These are phyloP conservation scores for Talaromyces sp. DNA, from an alignment of 2,329 filamentous ascomycete genomes.

Conservation along the genomic window DNA sequence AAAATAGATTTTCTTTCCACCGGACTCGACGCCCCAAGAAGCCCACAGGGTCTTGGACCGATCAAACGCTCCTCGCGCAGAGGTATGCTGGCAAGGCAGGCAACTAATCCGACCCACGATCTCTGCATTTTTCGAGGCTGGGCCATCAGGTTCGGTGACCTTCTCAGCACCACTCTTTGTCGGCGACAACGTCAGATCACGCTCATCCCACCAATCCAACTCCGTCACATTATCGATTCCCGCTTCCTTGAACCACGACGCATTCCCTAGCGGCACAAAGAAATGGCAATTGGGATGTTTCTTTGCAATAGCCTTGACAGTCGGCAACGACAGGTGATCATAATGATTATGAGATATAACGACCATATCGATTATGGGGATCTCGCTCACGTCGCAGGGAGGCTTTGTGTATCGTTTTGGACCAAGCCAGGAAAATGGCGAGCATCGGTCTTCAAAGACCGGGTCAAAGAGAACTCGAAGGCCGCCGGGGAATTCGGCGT, in stretches of 20 bases:
- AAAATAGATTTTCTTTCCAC: slow-evolving; percentile 78
- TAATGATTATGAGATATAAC: slow-evolving; percentile 90
- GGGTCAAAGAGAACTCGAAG: slow-evolving; percentile 89
- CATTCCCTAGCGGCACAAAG: slow-evolving; percentile 80
- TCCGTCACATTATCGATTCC: slow-evolving; percentile 78
- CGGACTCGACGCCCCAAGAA: slow-evolving; percentile 75
- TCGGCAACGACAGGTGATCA: slow-evolving; percentile 79
- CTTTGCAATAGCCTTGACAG: slow-evolving; percentile 65
- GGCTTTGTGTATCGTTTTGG: slow-evolving; percentile 74
- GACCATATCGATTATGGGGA: slow-evolving; percentile 59
- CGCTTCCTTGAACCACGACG: slow-evolving; percentile 70
- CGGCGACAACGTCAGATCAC: slow-evolving; percentile 63
- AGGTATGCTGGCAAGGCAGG: slow-evolving; percentile 80
- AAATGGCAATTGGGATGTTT: slow-evolving; percentile 77
- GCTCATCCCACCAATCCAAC: slow-evolving; percentile 91
- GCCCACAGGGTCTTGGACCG: slow-evolving; percentile 77
- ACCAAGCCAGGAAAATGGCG: slow-evolving; percentile 65
- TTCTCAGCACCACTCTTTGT: slow-evolving; percentile 26
- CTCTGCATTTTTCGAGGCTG: slow-evolving; percentile 28
- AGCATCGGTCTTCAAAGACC: slow-evolving; percentile 84
- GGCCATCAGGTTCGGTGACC: slow-evolving; percentile 14
- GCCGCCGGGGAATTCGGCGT: slow-evolving; percentile 81
- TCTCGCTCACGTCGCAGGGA: slow-evolving; percentile 72
- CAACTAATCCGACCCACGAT: slow-evolving; percentile 72
- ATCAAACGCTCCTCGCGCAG: slow-evolving; percentile 65